Evolutionary conservation across 75 land plant genomes (phyloP), one percentile per base, ranked within the genome.

Genomic region (Selaginella tamariscina): DNA sequence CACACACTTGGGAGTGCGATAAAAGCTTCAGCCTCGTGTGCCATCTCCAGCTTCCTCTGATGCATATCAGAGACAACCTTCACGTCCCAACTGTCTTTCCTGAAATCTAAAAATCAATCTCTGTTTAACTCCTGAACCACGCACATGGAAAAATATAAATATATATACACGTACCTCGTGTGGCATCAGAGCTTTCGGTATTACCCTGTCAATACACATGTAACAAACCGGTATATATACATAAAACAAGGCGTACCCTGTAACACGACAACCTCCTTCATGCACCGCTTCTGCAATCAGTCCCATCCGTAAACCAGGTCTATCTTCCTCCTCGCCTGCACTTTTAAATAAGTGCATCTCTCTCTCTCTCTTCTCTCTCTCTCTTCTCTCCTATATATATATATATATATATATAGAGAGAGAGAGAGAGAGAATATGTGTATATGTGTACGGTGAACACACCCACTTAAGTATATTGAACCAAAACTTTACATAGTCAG

Each of bases 1-100:
- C n/a, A n/a, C n/a, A 30, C 74, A 83, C 89, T 86, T 32, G 89
- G 89, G 59, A 86, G 86, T 39, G 89, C 89, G 68, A 86, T 80
- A 32, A 86, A 86, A 55, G 89, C 89, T 69, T 86, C 89, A 1
- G 89, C 73, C 27, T 74, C 39, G 1, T 76, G 76, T 29, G 82
- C 86, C 89, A 86, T 86, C 70, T 74, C 80, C 15, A 86, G 84
- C 60, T 86, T 86, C 1, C 89, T 67, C 59, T 86, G 79, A 74
- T 86, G 89, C 89, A 86, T 86, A 64, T 81, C 84, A 0, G 81
- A 64, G 23, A 86, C 89, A 29, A 65, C 77, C 64, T 27, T 72
- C 55, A 86, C 86, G 56, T 86, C 82, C 89, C 89, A 13, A 86
- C 82, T 30, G 79, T 32, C 54, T 75, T 49, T 0, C 87, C 87